phyloP scores from a whole-genome alignment of 179 eudicot genomes.

The Silene noctiflora region DNA sequence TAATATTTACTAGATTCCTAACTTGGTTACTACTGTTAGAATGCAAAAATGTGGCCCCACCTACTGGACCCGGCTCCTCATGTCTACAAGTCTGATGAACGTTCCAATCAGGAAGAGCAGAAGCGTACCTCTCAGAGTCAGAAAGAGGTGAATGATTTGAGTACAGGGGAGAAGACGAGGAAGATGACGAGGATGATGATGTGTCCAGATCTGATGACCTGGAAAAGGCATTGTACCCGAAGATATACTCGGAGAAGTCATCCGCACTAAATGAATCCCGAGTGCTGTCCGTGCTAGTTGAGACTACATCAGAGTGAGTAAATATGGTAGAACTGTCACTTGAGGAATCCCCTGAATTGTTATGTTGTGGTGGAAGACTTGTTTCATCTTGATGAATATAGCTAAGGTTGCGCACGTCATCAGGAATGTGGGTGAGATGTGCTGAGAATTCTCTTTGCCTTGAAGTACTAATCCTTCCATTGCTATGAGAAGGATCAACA shows the following conservation, averaged over 20 bases:
- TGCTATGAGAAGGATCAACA: constrained; percentile 24
- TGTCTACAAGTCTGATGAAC: constrained; percentile 10
- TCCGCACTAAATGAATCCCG: constrained; percentile 60
- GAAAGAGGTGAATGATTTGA: constrained; percentile 39
- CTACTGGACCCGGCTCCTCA: constrained; percentile 22
- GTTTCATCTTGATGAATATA: no score
- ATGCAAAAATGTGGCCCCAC: constrained; percentile 35
- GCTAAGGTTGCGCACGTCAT: not conserved
- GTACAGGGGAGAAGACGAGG: constrained; percentile 50
- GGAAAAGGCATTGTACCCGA: constrained; percentile 29
- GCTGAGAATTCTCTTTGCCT: constrained; percentile 24
- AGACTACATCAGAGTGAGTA: constrained; percentile 59
- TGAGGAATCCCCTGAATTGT: constrained; percentile 38
- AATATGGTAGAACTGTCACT: constrained; percentile 64
- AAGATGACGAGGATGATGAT: constrained; percentile 57
- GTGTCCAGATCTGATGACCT: constrained; percentile 59
- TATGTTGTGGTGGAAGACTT: constrained; percentile 10
- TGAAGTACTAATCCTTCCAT: constrained; percentile 23
- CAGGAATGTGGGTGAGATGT: constrained; percentile 22
- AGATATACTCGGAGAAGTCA: constrained; percentile 51
- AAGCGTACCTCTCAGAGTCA: constrained; percentile 36
- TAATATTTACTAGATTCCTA: constrained; percentile 50
- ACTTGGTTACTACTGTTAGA: constrained; percentile 38
- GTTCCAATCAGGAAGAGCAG: constrained; percentile 26
- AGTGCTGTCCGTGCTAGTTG: constrained; percentile 64